Base-by-base conservation (phyloP, 129 eudicot species). In the Helianthus tuberosus region DNA sequence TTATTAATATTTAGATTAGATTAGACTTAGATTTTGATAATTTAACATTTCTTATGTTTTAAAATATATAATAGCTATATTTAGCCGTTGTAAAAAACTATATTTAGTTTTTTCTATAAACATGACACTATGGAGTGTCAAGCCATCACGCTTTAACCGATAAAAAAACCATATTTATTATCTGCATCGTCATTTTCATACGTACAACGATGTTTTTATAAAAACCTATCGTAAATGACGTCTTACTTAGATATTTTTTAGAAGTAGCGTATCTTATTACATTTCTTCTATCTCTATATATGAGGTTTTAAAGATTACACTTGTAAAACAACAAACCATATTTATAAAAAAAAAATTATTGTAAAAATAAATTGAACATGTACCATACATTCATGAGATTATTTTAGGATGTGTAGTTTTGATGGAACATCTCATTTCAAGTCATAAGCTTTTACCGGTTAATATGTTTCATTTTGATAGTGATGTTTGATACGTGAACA, bases 401-500 rank as follows among this genome's bases (percentile, higher is more conserved):
- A 59, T 59, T 4, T 20, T 57, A 57, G 63, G 16, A 54, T 54
- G 59, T 54, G 17, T 6, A 16, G 29, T 15, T 15, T 54, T 54
- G 60, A 54, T 54, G 29, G 60, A 54, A 54, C 29, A 54, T 54
- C 60, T 57, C 62, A 57, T 57, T 57, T 9, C 62, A 57, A 20
- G 62, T 55, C 35, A 55, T 53, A 17, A 57, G 11, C 10, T 20
- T 55, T 9, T 25, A 58, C 39, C 12, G 5, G 64, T 25, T 25
- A 25, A 58, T 2, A 58, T 25, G 64, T 58, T 58, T 23, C 64
- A 23, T 58, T 5, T 58, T 58, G 64, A 58, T 25, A 23, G 39
- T 25, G 64, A 58, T 58, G 64, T 58, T 58, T 58, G 64, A 23
- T 58, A 58, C 12, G 38, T 27, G 38, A 58, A 57, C 63, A 57